Evolutionary conservation across 2,329 filamentous ascomycete species (phyloP).

Genomic region (Ilyonectria sp.): DNA sequence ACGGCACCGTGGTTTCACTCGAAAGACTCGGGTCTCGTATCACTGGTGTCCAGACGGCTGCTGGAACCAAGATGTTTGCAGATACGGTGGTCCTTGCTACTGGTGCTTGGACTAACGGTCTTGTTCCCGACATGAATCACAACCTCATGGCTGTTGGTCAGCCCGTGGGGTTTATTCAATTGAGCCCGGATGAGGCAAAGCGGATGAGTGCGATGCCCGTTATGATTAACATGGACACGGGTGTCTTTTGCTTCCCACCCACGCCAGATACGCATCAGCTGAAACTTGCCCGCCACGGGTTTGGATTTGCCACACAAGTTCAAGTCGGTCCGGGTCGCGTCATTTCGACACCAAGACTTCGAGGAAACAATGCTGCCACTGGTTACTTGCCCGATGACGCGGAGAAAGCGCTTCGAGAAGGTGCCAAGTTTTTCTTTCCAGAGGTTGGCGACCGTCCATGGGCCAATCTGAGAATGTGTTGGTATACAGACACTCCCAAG

Average conservation of each 20-base stretch:
- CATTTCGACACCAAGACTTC: conserved; percentile 50
- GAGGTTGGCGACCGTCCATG: conserved; percentile 51
- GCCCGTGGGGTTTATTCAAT: conserved; percentile 73
- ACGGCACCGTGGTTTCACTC: conserved; percentile 46
- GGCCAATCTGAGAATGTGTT: conserved; percentile 28
- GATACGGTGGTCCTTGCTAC: conserved; percentile 76
- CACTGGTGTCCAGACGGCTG: conserved; percentile 39
- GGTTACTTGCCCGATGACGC: conserved; percentile 65
- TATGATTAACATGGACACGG: conserved; percentile 65
- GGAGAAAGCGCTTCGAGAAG: conserved; percentile 64
- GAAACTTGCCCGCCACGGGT: conserved; percentile 73
- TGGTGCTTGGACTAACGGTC: conserved; percentile 73
- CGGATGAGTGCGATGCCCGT: conserved; percentile 70
- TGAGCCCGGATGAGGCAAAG: conserved; percentile 70
- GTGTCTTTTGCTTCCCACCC: conserved; percentile 69
- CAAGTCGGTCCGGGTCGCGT: conserved; percentile 29
- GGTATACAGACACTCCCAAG: conserved; percentile 36
- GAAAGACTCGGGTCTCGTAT: conserved; percentile 30
- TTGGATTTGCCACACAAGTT: conserved; percentile 62
- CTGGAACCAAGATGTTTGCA: conserved; percentile 63
- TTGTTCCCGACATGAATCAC: conserved; percentile 70
- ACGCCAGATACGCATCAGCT: conserved; percentile 62
- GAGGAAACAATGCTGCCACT: conserved; percentile 54
- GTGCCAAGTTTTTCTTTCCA: conserved; percentile 67
- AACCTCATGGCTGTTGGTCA: conserved; percentile 76